Evolutionary conservation across 2,329 filamentous ascomycete genomes (phyloP), one percentile per base, ranked within the genome.

Genomic region (Sporothrix variecibatus): DNA sequence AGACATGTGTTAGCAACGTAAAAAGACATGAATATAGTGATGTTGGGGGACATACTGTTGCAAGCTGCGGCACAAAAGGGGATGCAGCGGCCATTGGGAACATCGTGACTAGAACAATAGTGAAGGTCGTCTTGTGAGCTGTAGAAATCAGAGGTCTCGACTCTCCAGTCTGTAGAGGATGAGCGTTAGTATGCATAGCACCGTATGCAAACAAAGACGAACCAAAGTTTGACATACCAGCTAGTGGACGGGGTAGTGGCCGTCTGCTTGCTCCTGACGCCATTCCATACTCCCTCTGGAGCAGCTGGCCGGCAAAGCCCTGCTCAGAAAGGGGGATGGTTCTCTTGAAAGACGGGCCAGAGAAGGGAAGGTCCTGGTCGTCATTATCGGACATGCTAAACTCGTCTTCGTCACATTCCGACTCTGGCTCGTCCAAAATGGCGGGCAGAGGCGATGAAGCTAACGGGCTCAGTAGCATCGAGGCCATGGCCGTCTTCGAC

Each of bases 111-210:
- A 1, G 77, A 76, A 53, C 82, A 83, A 34, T 78, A 76, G 73
- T 86, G 83, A 15, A 81, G 77, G 75, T 85, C 82, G 17, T 82
- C 77, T 0, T 81, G 81, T 4, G 77, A 78, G 73, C 81, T 83
- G 73, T 81, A 82, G 76, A 86, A 86, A 72, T 83, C 78, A 53
- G 84, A 83, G 0, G 84, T 84, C 73, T 85, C 81, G 0, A 80
- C 79, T 76, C 82, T 80, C 83, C 83, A 85, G 75, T 85, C 84
- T 76, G 79, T 74, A 1, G 77, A 7, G 1, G 9, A 15, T 15
- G 34, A 20, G 12, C 9, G 58, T 34, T 34, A 62, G 28, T 51
- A 76, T 34, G 76, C 72, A 62, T 12, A 34, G 3, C 40, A 23
- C 12, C 26, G n/a, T 9, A 23, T 9, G 51, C 15, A 49, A 49